Base-by-base conservation (phyloP, 2,329 filamentous ascomycete species). In the Neonectria hederae region DNA sequence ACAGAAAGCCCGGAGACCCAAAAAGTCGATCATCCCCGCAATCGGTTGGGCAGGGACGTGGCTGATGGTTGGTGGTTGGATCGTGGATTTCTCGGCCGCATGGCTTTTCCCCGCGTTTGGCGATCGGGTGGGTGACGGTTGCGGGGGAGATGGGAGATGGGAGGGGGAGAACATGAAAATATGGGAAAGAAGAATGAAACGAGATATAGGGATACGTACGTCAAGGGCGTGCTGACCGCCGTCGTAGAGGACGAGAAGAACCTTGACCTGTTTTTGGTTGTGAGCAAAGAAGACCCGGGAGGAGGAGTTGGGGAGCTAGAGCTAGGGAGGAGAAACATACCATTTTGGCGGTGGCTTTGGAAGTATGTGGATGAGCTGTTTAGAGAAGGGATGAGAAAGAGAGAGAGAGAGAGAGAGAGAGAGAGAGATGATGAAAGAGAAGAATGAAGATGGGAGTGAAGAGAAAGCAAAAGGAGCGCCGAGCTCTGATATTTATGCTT, bases 201-300 rank as follows among this genome's bases (percentile, higher is more conserved):
- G 55, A 59, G 45, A 62, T 35, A 30, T 58, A 55, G 54, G n/a
- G 21, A 21, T 21, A 77, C 84, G 80, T 79, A 97, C 93, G 78
- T 97, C 87, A 82, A 92, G 84, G 83, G 94, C 94, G 85, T 97
- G 93, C 84, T 93, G 85, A 79, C 89, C 87, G 80, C 94, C 94
- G 83, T 97, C 94, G 86, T 97, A 97, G 74, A 97, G 88, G 75
- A 97, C 92, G 78, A 94, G 86, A 79, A 97, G 90, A 83, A 97
- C 92, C 86, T 97, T 97, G 85, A 94, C 94, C 94, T 97, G 74
- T 77, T 76, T 51, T 24, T 14, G 13, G 13, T 21, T 63, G 70
- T 74, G 65, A 73, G 69, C 59, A 60, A 28, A n/a, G n/a, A 9
- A 28, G 28, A 4, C 24, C 7, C 24, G 28, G 10, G 28, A 6